Evolutionary conservation across 257 asterid genomes (phyloP), one percentile per base, ranked within the genome.

Genomic region (Gentiana macrophylla): DNA sequence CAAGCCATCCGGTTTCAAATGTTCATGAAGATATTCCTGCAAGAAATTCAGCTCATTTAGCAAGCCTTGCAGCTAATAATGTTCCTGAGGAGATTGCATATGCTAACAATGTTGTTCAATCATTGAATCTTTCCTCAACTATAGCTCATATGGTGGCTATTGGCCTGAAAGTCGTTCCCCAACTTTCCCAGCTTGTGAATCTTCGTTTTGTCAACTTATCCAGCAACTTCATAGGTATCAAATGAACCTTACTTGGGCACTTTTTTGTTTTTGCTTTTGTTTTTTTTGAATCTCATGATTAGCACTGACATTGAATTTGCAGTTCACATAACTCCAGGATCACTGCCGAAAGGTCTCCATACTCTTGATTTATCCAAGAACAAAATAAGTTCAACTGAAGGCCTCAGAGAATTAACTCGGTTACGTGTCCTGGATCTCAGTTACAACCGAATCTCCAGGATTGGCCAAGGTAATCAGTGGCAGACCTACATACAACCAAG

Each of bases 341-440:
- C 84, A 50, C 81, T 89, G 49, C 95, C 97, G 35, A 80, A 77
- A 75, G 90, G 95, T 60, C 93, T 89, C 52, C 97, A 89, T 55
- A 61, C 73, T 65, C 89, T 89, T 57, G 70, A 86, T 57, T 58
- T 89, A 63, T 81, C 97, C 32, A 84, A 72, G 73, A 89, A 89
- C 84, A 81, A 82, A 78, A 89, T 89, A 57, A 64, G 57, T 62
- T 57, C 83, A 8, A 84, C 81, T 49, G 95, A 84, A 71, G 95
- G 97, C 32, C 78, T 89, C 64, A 72, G 90, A 65, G 97, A 89
- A 37, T 55, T 86, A 74, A 76, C 89, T 33, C 80, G 83, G 37
- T 63, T 89, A n/a, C 79, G 95, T 9, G 75, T 83, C 34, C 86
- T 89, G 45, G 89, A 89, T 65, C 85, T 89, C 70, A 89, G 95